These are phyloP conservation scores for Arbutus unedo DNA, from an alignment of 148 eudicot species.

Conservation along the genomic window DNA sequence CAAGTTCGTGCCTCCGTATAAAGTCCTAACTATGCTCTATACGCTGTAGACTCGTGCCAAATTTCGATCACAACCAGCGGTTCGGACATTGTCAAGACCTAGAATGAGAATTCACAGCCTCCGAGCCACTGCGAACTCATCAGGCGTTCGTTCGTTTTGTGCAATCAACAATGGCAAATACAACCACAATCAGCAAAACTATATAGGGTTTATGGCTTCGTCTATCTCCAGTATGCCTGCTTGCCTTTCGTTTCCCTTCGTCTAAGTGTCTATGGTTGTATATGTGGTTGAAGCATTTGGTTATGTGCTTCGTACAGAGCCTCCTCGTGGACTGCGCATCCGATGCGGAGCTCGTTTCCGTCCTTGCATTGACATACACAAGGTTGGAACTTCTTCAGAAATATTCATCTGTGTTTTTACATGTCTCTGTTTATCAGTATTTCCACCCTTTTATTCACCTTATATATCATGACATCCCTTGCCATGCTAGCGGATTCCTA, in stretches of 20 bases:
- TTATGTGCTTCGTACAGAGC: slow-evolving; percentile 12
- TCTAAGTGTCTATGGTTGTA: not conserved
- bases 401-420: not conserved
- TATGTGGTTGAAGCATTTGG: not conserved
- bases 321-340: slow-evolving; percentile 21
- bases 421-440: not conserved
- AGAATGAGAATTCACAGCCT: slow-evolving; percentile 10
- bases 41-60: not conserved
- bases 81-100: not conserved
- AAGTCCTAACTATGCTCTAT: not conserved
- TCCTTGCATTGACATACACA: slow-evolving; percentile 65
- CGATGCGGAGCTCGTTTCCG: slow-evolving; percentile 46
- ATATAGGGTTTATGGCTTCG: not conserved
- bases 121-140: not conserved
- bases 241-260: not conserved
- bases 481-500: not conserved
- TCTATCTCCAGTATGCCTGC: slow-evolving; percentile 6
- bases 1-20: not conserved
- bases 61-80: not conserved
- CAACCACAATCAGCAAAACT: not conserved
- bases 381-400: slow-evolving; percentile 28
- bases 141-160: not conserved
- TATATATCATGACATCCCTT: not conserved
- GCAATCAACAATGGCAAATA: not conserved
- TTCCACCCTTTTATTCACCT: not conserved